phyloP scores from a whole-genome alignment of 441 rosid species.

The Macaranga tanarius region DNA sequence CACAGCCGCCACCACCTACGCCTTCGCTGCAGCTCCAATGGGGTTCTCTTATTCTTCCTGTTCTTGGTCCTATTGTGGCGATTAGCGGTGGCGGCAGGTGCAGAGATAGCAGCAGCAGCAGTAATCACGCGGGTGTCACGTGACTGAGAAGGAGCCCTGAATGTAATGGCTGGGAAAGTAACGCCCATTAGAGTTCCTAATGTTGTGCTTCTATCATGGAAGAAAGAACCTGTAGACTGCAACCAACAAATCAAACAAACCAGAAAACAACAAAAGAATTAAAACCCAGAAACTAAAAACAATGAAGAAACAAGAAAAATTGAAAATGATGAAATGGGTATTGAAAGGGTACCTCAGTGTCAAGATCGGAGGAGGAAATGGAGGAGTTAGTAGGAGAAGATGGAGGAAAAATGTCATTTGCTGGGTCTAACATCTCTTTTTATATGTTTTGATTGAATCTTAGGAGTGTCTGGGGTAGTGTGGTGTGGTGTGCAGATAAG shows the following conservation, averaged over 20 bases:
- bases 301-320: not conserved
- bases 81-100: constrained; percentile 17
- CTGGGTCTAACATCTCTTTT: constrained; percentile 49
- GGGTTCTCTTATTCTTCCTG: constrained; percentile 30
- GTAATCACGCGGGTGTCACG: constrained; percentile 30
- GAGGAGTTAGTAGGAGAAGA: constrained; percentile 76
- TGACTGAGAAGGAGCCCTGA: constrained; percentile 50
- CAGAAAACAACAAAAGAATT: not conserved
- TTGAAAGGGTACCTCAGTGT: constrained; percentile 60
- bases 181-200: constrained; percentile 88
- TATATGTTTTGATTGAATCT: too few relatives aligned
- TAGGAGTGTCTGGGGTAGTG: too few relatives aligned
- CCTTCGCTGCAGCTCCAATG: constrained; percentile 32
- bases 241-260: not conserved
- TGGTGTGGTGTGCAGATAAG: not conserved
- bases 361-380: constrained; percentile 87
- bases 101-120: constrained; percentile 7
- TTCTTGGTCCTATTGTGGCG: constrained; percentile 24
- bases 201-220: constrained; percentile 90
- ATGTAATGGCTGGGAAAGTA: constrained; percentile 58
- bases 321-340: not conserved
- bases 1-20: constrained; percentile 87
- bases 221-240: constrained; percentile 91
- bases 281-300: not conserved
- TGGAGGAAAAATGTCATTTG: constrained; percentile 38